Percentiles rank a stretch among this genome's conserved stretches.
Evolutionary conservation across 2,329 filamentous ascomycete species (phyloP).

Genomic region (Ophiostoma quercus): DNA sequence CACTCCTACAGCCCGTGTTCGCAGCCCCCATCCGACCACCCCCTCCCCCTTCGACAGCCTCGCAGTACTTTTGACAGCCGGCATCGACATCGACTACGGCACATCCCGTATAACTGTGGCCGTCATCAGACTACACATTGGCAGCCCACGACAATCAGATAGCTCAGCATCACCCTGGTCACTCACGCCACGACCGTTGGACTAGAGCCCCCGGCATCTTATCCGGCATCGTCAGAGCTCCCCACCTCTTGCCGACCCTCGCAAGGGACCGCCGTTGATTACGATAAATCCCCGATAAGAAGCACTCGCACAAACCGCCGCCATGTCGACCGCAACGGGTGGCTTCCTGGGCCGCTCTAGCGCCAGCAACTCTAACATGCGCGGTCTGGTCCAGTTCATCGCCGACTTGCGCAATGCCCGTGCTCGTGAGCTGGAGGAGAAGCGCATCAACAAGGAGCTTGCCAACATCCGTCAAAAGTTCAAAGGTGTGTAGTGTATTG

Average conservation of each 20-base stretch:
- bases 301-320: neutral
- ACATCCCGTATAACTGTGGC: neutral
- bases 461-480: constrained; percentile 99
- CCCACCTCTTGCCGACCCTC: neutral
- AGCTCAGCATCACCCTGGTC: neutral
- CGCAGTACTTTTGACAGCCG: neutral
- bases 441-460: constrained; percentile 98
- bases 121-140: neutral
- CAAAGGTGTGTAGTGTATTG: constrained; percentile 54
- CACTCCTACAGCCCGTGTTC: neutral
- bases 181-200: neutral
- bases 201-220: neutral
- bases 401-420: constrained; percentile 92
- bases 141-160: neutral
- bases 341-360: constrained; percentile 63
- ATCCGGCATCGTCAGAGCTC: neutral
- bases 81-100: neutral
- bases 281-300: neutral
- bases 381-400: constrained; percentile 94
- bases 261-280: constrained; percentile 11
- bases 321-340: constrained; percentile 52
- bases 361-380: constrained; percentile 63
- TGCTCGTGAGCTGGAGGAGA: constrained; percentile 93
- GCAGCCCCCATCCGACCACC: neutral
- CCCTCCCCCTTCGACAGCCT: neutral